Evolutionary conservation across 2,329 filamentous ascomycete species (phyloP), one percentile per base, ranked within the genome.

Genomic region (Arthrinium phaeospermum): DNA sequence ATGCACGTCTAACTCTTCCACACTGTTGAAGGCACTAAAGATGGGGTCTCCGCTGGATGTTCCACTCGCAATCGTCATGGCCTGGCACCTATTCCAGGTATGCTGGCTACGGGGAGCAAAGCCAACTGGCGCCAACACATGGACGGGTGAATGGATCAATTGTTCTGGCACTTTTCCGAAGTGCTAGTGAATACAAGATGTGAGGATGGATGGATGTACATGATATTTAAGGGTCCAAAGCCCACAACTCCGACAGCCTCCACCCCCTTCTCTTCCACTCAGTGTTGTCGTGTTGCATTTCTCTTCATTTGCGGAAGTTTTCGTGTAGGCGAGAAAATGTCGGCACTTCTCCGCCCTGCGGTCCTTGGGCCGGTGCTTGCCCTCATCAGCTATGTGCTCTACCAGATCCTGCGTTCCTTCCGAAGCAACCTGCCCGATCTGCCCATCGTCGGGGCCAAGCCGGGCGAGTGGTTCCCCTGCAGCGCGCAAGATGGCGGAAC

Each of bases 381-480:
- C 37, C 27, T 77, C 16, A 64, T 77, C 46, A 75, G 71, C 14
- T 79, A 75, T 69, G 3, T 78, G n/a, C 8, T 79, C 22, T 79
- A 80, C 71, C 75, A 76, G 37, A 71, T 78, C 16, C 71, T 80
- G 41, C 73, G 75, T 47, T 75, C 77, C 1, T 75, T 76, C n/a
- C 22, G 34, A 24, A 10, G 19, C 5, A 73, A 71, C 46, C 72
- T 79, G 13, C 80, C 79, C 24, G 74, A 79, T 22, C 68, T 82
- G 10, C 80, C 78, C 8, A 77, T 82, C 64, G 64, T 82, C 46
- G 79, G 80, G 30, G 75, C 77, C 6, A 76, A 72, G n/a, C 71
- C 79, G n/a, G 78, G 78, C 19, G 80, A 82, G 71, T 82, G 79
- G 80, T 81, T 83, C 71, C 75, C 8, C 73, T 77, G 7, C 30